Percentiles rank a stretch among this genome's conserved stretches.
These are phyloP conservation scores for Alternaria brassicicola DNA, from an alignment of 2,329 filamentous ascomycete genomes.

Conservation along the genomic window DNA sequence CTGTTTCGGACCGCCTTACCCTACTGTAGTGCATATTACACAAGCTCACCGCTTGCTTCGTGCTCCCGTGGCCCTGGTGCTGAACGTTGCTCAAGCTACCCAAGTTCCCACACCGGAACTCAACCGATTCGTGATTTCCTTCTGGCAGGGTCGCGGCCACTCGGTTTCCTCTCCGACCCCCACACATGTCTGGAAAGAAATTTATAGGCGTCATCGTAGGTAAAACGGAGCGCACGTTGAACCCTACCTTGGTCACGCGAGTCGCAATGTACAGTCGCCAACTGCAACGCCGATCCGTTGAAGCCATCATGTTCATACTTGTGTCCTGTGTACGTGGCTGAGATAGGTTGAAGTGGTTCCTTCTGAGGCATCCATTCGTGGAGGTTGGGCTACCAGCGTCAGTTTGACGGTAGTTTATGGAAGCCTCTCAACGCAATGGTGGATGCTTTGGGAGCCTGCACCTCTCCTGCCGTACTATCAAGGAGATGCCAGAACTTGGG, in stretches of 20 bases:
- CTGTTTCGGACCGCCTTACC: neutral
- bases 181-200: neutral
- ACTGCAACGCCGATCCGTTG: conserved; percentile 17
- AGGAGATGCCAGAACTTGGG: conserved; percentile 25
- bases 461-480: conserved; percentile 5
- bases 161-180: neutral
- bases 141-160: neutral
- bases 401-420: conserved; percentile 11
- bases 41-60: conserved; percentile 34
- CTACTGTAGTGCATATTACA: conserved; percentile 17
- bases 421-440: conserved; percentile 10
- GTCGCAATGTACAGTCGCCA: conserved; percentile 28
- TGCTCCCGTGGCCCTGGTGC: conserved; percentile 19
- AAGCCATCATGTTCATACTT: neutral
- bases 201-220: conserved; percentile 8
- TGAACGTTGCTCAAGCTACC: conserved; percentile 26
- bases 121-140: conserved; percentile 31
- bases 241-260: conserved; percentile 19
- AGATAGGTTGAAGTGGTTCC: neutral
- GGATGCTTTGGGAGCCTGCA: conserved; percentile 1
- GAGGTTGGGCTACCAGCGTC: neutral
- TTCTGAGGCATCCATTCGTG: neutral
- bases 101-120: conserved; percentile 20
- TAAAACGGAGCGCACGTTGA: conserved; percentile 2
- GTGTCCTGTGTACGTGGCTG: neutral